phyloP scores from a whole-genome alignment of 306 rosid genomes.

The Glycyrrhiza uralensis region DNA sequence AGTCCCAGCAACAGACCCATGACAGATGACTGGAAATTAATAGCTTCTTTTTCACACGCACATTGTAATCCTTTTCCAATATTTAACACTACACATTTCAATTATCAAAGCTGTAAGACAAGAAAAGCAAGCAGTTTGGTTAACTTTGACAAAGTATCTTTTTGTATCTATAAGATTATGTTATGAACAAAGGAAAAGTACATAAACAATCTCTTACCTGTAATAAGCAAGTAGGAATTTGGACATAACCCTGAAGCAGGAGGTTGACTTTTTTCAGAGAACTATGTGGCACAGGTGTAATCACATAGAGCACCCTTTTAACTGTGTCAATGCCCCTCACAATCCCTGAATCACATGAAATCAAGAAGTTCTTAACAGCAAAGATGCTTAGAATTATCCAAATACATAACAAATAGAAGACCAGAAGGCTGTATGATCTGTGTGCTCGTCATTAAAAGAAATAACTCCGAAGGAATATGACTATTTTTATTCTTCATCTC shows the following conservation, averaged over 20 bases:
- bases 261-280: conserved; percentile 75
- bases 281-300: conserved; percentile 79
- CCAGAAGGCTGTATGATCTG: background rate
- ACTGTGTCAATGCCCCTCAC: conserved; percentile 80
- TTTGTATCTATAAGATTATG: conserved; percentile 8
- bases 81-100: background rate
- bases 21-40: background rate
- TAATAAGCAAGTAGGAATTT: conserved; percentile 76
- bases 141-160: background rate
- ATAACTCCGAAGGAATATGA: background rate
- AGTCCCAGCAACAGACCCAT: background rate
- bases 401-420: conserved; percentile 15
- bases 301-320: conserved; percentile 70
- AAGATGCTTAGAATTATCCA: conserved; percentile 7
- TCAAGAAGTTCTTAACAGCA: conserved; percentile 7
- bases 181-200: conserved; percentile 13
- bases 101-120: background rate
- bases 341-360: conserved; percentile 59
- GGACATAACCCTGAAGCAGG: conserved; percentile 73
- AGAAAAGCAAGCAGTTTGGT: background rate
- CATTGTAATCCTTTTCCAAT: background rate
- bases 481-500: background rate
- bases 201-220: conserved; percentile 51
- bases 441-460: background rate
- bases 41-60: background rate